Conservation (phyloP, 352 stramenopile genomes). For the Thalassiosira delicatula region DNA sequence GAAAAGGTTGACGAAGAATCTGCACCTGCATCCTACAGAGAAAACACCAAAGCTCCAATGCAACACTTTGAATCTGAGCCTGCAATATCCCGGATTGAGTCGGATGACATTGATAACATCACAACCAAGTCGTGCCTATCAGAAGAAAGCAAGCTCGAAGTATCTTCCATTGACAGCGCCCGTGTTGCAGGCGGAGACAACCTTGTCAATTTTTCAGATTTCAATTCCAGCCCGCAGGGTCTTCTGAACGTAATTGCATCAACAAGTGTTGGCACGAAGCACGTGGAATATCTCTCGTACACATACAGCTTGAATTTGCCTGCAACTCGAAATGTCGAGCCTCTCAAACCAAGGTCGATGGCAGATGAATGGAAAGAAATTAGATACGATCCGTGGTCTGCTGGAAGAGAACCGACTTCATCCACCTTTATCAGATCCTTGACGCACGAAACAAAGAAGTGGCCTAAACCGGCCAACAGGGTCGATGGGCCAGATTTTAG, state of each 20-base stretch:
- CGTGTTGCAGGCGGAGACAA: not conserved
- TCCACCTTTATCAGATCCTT: constrained; percentile 79
- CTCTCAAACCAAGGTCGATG: too few relatives aligned
- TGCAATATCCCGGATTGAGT: not conserved
- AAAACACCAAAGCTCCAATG: not conserved
- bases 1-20: not conserved
- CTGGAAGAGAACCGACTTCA: constrained; percentile 80
- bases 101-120: constrained; percentile 4
- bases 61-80: not conserved
- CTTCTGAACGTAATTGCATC: constrained; percentile 69
- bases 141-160: constrained; percentile 8
- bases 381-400: constrained; percentile 92
- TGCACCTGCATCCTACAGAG: not conserved
- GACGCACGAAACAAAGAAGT: constrained; percentile 66
- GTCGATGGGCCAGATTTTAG: constrained; percentile 87
- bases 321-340: too few relatives aligned
- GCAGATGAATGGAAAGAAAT: constrained; percentile 89
- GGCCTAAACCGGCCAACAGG: constrained; percentile 61
- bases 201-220: not conserved
- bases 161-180: not conserved
- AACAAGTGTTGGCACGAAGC: constrained; percentile 70
- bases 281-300: too few relatives aligned
- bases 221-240: constrained; percentile 63
- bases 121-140: constrained; percentile 3
- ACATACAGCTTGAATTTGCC: too few relatives aligned